phyloP scores from a whole-genome alignment of 169 alveolate genomes.

The Condylostoma magnum region DNA sequence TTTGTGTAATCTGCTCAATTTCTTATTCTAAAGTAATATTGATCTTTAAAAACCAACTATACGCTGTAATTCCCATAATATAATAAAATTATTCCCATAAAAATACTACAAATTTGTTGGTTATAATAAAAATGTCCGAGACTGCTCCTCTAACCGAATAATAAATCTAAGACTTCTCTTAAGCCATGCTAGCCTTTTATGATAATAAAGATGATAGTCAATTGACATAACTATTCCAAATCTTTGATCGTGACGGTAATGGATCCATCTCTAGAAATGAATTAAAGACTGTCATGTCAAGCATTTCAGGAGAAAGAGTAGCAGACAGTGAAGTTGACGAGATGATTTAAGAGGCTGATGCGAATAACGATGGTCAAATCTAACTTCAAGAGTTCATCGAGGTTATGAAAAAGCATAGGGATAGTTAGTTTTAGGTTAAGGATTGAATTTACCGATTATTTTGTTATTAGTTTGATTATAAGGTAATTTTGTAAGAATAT shows the following conservation, averaged over 20 bases:
- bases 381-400: constrained; percentile 16
- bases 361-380: constrained; percentile 32
- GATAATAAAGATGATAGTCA: constrained; percentile 38
- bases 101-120: too few species aligned
- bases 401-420: constrained; percentile 19
- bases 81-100: too few species aligned
- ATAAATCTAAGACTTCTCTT: neutral
- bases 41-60: too few species aligned
- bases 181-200: constrained; percentile 17
- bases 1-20: too few species aligned
- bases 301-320: constrained; percentile 37
- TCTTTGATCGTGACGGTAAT: constrained; percentile 35
- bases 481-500: too few species aligned
- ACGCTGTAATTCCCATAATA: too few species aligned
- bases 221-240: constrained; percentile 24
- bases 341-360: constrained; percentile 52
- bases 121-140: too few species aligned
- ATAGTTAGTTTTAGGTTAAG: too few species aligned
- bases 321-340: constrained; percentile 51
- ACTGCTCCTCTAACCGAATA: neutral
- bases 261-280: constrained; percentile 29
- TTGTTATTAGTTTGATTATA: too few species aligned
- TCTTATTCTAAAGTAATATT: too few species aligned
- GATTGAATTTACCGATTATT: too few species aligned
- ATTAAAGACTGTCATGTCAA: constrained; percentile 19